Conservation (phyloP, 2,329 filamentous ascomycete species). For the Sclerotinia minor region DNA sequence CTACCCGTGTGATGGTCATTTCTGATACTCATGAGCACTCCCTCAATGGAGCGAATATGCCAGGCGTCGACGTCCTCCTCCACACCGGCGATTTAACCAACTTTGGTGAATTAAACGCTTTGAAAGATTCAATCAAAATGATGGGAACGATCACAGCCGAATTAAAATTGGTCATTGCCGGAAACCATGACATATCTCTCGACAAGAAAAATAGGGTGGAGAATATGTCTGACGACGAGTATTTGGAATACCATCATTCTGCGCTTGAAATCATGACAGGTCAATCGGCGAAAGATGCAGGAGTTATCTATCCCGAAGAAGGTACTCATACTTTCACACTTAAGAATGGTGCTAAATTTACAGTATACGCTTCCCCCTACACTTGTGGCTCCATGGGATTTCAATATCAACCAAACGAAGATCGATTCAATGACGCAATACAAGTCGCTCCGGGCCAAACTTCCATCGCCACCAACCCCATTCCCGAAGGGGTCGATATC, state of each 20-base stretch:
- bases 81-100: conserved; percentile 46
- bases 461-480: conserved; percentile 27
- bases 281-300: conserved; percentile 24
- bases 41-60: conserved; percentile 29
- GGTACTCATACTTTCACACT: conserved; percentile 33
- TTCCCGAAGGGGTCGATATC: conserved; percentile 41
- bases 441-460: conserved; percentile 16
- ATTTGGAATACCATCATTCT: conserved; percentile 14
- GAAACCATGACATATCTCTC: conserved; percentile 57
- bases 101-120: conserved; percentile 36
- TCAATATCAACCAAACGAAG: conserved; percentile 28
- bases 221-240: conserved; percentile 25
- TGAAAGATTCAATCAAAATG: conserved; percentile 36
- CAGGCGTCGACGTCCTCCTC: conserved; percentile 42
- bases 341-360: conserved; percentile 31
- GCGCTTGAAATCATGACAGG: conserved; percentile 25
- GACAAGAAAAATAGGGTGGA: conserved; percentile 18
- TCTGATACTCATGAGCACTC: conserved; percentile 35
- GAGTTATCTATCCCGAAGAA: conserved; percentile 30
- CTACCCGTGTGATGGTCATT: conserved; percentile 34
- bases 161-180: conserved; percentile 61
- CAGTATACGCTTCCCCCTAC: conserved; percentile 35
- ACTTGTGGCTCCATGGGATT: conserved; percentile 33
- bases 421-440: conserved; percentile 28
- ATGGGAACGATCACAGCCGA: conserved; percentile 49